Evolutionary conservation across 2,329 filamentous ascomycete genomes (phyloP).

Genomic region (Chaetomiaceae sp.): DNA sequence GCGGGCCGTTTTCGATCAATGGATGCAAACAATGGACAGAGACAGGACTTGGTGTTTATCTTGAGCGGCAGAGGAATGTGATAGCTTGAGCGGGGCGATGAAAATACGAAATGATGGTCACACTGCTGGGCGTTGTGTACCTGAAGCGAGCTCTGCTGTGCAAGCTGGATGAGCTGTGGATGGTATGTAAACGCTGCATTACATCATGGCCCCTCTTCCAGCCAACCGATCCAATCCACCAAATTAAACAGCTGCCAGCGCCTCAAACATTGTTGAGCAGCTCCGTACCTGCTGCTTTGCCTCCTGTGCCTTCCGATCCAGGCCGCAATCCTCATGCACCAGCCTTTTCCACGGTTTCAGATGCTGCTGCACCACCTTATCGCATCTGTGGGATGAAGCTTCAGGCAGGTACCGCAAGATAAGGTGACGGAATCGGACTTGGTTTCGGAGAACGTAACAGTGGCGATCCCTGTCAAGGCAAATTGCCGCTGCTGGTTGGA

Average conservation of each 20-base stretch:
- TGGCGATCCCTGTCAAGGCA: not conserved
- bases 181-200: slow-evolving; percentile 20
- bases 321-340: slow-evolving; percentile 9
- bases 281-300: slow-evolving; percentile 11
- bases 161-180: slow-evolving; percentile 9
- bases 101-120: slow-evolving; percentile 17
- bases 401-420: not conserved
- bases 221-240: slow-evolving; percentile 6
- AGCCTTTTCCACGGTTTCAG: not conserved
- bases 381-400: not conserved
- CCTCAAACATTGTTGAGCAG: not conserved
- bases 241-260: not conserved
- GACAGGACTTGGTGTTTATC: not conserved
- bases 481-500: no score
- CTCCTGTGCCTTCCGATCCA: slow-evolving; percentile 11
- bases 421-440: not conserved
- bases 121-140: slow-evolving; percentile 14
- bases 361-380: slow-evolving; percentile 11
- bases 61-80: not conserved
- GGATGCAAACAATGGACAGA: not conserved
- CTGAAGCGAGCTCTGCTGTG: not conserved
- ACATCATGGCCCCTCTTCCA: slow-evolving; percentile 22
- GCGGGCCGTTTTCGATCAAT: not conserved
- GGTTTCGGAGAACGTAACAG: not conserved
- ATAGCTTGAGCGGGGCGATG: slow-evolving; percentile 2